A percentile compares a stretch with the other conserved stretches of the same genome.
Conservation (phyloP, 2,329 filamentous ascomycete genomes). For the Thelonectria olida region DNA sequence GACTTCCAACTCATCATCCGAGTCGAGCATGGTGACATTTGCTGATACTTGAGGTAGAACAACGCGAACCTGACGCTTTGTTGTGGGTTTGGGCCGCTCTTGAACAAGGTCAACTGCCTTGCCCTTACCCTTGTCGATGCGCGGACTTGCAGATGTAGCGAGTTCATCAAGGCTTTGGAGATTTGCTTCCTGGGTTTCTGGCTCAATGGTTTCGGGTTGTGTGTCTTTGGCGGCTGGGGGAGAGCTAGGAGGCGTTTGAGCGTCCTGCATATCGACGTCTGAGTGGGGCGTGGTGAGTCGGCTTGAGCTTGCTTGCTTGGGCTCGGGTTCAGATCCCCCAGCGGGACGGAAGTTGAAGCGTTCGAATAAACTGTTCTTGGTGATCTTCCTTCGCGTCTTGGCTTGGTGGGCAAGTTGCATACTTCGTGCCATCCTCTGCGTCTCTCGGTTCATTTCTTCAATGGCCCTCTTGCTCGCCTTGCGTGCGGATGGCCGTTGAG, state of each 20-base stretch:
- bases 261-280: constrained; percentile 60
- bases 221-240: constrained; percentile 54
- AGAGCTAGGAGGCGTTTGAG: constrained; percentile 78
- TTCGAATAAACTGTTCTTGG: constrained; percentile 83
- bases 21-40: constrained; percentile 53
- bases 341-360: constrained; percentile 78
- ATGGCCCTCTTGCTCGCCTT: constrained; percentile 95
- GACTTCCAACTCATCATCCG: constrained; percentile 74
- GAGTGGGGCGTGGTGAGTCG: constrained; percentile 60
- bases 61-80: constrained; percentile 61
- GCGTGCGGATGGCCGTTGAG: constrained; percentile 70
- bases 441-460: constrained; percentile 95
- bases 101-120: constrained; percentile 52
- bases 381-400: constrained; percentile 90
- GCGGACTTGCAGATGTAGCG: constrained; percentile 43
- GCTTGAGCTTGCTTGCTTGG: constrained; percentile 64
- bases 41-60: constrained; percentile 54
- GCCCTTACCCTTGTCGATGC: constrained; percentile 67
- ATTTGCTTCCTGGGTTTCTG: constrained; percentile 20
- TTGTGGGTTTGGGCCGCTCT: constrained; percentile 36
- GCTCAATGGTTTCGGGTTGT: constrained; percentile 12
- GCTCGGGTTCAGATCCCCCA: constrained; percentile 43
- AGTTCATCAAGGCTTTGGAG: constrained; percentile 49
- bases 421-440: constrained; percentile 87
- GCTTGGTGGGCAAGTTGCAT: constrained; percentile 92